phyloP scores from a whole-genome alignment of 805 yeast genomes.

The Candida schatavii region DNA sequence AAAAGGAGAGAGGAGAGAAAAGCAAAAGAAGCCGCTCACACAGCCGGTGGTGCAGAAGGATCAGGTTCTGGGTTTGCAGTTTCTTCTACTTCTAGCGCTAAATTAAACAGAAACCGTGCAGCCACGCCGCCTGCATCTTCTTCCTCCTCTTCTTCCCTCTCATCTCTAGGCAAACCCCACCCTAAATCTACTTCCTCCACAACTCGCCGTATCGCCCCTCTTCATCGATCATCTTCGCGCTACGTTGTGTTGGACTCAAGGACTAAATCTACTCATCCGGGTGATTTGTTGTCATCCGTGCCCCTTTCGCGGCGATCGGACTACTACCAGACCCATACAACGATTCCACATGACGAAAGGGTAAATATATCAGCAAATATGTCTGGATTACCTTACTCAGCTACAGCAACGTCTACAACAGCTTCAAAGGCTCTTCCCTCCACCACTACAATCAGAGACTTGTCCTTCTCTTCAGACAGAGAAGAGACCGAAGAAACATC shows the following conservation, averaged over 20 bases:
- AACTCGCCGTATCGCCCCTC: neutral
- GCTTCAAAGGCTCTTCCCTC: conserved; percentile 1
- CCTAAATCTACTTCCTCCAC: no score
- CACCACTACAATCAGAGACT: conserved; percentile 17
- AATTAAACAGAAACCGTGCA: neutral
- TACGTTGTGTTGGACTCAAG: conserved; percentile 50
- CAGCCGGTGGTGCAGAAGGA: no score
- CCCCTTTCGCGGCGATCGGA: conserved; percentile 54
- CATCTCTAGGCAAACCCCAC: no score
- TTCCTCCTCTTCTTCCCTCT: neutral
- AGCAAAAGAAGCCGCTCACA: no score
- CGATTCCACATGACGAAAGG: conserved; percentile 10
- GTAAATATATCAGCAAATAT: conserved; percentile 6
- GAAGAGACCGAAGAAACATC: conserved; percentile 73
- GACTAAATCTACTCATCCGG: conserved; percentile 64
- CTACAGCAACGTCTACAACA: conserved; percentile 4
- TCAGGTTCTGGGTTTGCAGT: no score
- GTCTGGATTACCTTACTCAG: conserved; percentile 2
- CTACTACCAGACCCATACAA: conserved; percentile 19
- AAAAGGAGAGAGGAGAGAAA: conserved; percentile 7
- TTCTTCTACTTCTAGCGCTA: conserved; percentile 4
- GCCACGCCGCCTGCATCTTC: neutral
- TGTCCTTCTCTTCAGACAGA: conserved; percentile 49
- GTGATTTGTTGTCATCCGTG: conserved; percentile 79
- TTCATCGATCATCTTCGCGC: conserved; percentile 21